Evolutionary conservation across 805 yeast genomes (phyloP), one percentile per base, ranked within the genome.

Genomic region (Saturnispora kantuleensis): DNA sequence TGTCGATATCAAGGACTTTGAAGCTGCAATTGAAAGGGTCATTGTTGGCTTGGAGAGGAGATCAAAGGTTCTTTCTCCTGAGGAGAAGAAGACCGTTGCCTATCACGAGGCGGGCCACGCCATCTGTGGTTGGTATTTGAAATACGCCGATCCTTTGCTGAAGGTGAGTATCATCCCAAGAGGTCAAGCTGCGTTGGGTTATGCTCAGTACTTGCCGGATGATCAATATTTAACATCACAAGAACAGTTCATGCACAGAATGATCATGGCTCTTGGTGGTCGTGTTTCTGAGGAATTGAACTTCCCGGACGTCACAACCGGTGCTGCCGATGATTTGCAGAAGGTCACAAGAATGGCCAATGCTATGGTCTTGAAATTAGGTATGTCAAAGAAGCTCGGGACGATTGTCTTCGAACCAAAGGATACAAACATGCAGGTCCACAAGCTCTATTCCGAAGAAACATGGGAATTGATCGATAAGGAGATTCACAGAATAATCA

Each of bases 61-160:
- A 65, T 76, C 89, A 12, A 81, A 83, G 57, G 75, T 93, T 11
- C 70, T 94, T 49, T 77, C 87, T 3, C 82, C 87, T 1, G 89
- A 83, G 48, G 97, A 94, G 60, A 86, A 88, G 66, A 78, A 71
- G 50, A 79, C 87, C 26, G 96, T 94, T 46, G 98, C 98, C 1
- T 93, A 84, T 57, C 98, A 94, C 61, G 99, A 93, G 64, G 98
- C 99, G 3, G 99, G 98, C 4, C 98, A 94, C 65, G 98, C 99
- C 10, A 77, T 93, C 49, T 89, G 97, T 64, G 98, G 98, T 10
- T 93, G 98, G 99, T 88, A 70, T 58, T 73, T 93, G 57, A 77
- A 84, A 62, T 74, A 75, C 63, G 96, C 97, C 2, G 96, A 90
- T 60, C 98, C 98, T 7, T 69, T 94, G 46, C 71, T 93, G 48